These are phyloP conservation scores for Apiotrichum gracile DNA, from an alignment of 1,284 basidiomycete genomes.

Conservation along the genomic window DNA sequence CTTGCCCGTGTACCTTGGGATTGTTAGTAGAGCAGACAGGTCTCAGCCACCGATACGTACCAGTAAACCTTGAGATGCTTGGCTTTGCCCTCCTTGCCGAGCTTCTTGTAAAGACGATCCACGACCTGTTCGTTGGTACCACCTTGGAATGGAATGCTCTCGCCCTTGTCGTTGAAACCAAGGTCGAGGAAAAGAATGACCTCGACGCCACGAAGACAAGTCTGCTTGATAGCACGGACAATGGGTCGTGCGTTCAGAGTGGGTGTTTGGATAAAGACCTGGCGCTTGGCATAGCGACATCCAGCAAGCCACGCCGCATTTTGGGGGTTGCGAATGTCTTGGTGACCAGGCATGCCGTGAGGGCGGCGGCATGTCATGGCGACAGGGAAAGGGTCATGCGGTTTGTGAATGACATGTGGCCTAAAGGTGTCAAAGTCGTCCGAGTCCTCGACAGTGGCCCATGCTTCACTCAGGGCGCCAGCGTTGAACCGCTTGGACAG, in stretches of 20 bases:
- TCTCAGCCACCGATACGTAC: conserved; percentile 19
- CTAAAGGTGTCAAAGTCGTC: conserved; percentile 51
- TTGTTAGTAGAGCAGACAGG: background rate
- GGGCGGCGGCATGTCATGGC: conserved; percentile 66
- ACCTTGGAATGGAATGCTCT: conserved; percentile 64
- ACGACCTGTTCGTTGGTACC: conserved; percentile 74
- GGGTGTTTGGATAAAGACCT: conserved; percentile 71
- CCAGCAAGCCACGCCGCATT: conserved; percentile 71
- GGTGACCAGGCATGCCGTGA: conserved; percentile 53
- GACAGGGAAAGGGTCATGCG: conserved; percentile 63
- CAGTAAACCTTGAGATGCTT: conserved; percentile 61
- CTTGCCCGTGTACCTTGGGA: conserved; percentile 27
- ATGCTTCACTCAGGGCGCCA: conserved; percentile 48
- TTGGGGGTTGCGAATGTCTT: conserved; percentile 60
- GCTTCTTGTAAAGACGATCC: conserved; percentile 57
- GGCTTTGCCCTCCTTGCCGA: conserved; percentile 53
- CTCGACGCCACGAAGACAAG: conserved; percentile 62
- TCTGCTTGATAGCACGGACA: conserved; percentile 59
- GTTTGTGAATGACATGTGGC: conserved; percentile 56
- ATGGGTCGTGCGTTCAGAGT: conserved; percentile 69
- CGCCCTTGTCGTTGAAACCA: conserved; percentile 64
- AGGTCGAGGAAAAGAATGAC: conserved; percentile 61
- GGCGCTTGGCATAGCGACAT: conserved; percentile 60
- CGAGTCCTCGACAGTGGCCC: conserved; percentile 50
- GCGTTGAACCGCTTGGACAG: conserved; percentile 48